phyloP scores from a whole-genome alignment of 306 rosid genomes.

The Fragaria vesca region DNA sequence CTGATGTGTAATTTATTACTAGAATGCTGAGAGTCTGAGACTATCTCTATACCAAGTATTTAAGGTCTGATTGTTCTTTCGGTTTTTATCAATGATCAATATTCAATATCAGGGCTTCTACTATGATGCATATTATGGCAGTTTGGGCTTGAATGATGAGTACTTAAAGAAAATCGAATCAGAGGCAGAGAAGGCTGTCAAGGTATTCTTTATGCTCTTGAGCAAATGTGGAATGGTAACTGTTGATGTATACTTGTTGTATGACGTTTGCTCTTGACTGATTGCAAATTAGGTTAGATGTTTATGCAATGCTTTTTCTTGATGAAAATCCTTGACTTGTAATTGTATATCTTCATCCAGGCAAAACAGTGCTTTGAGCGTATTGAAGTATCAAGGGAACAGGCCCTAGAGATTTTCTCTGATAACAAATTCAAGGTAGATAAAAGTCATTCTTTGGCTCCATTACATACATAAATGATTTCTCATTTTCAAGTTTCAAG shows the following conservation, averaged over 20 bases:
- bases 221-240: neutral
- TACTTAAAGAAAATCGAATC: no score
- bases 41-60: neutral
- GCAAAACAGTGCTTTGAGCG: slow-evolving; percentile 87
- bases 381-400: slow-evolving; percentile 80
- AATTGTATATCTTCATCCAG: slow-evolving; percentile 35
- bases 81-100: slow-evolving; percentile 5
- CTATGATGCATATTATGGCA: no score
- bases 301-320: neutral
- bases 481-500: neutral
- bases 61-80: neutral
- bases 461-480: neutral
- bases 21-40: neutral
- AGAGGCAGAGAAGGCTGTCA: no score
- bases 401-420: slow-evolving; percentile 77
- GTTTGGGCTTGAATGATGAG: no score
- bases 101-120: slow-evolving; percentile 36
- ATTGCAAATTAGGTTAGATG: neutral
- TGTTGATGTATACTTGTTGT: neutral
- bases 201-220: slow-evolving; percentile 40
- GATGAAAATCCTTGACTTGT: neutral
- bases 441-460: slow-evolving; percentile 6
- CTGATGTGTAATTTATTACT: neutral
- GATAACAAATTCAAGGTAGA: slow-evolving; percentile 88
- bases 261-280: neutral